These are phyloP conservation scores for Dipodascus albidus DNA, from an alignment of 805 yeast species.

Conservation along the genomic window DNA sequence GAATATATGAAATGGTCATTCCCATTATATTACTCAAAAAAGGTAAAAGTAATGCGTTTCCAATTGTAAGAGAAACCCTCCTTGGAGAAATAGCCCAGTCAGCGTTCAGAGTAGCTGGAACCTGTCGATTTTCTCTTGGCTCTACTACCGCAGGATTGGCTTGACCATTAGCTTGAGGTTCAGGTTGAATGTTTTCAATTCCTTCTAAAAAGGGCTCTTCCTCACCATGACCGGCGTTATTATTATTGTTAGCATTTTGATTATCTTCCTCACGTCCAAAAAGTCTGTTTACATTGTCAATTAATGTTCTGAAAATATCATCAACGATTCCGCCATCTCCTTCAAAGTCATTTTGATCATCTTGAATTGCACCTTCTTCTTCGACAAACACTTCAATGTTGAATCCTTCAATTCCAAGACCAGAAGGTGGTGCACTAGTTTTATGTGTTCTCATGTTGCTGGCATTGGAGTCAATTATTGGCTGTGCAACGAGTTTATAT, in stretches of 20 bases:
- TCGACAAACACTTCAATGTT: background rate
- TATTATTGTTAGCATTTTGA: background rate
- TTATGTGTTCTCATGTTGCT: constrained; percentile 1
- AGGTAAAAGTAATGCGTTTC: constrained; percentile 14
- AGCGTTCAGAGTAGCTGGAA: background rate
- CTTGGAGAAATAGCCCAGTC: constrained; percentile 14
- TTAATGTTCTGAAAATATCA: background rate
- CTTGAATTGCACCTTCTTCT: background rate
- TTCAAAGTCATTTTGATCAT: background rate
- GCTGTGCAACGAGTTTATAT: constrained; percentile 12
- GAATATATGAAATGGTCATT: constrained; percentile 8
- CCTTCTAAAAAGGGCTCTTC: constrained; percentile 6
- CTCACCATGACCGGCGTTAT: background rate
- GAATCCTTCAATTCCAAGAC: background rate
- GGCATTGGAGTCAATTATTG: constrained; percentile 14
- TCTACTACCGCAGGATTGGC: background rate
- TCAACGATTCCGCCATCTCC: background rate
- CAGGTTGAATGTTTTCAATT: constrained; percentile 1
- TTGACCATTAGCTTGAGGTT: background rate
- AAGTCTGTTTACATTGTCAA: background rate
- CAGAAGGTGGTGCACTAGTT: constrained; percentile 6
- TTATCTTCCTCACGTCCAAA: background rate
- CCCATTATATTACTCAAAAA: constrained; percentile 12
- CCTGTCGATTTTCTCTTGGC: constrained; percentile 1
- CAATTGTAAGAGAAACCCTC: constrained; percentile 9